Percentiles rank a stretch among this genome's conserved stretches.
phyloP scores from a whole-genome alignment of 1,284 basidiomycete species.

The Cutaneotrichosporon cavernicola region DNA sequence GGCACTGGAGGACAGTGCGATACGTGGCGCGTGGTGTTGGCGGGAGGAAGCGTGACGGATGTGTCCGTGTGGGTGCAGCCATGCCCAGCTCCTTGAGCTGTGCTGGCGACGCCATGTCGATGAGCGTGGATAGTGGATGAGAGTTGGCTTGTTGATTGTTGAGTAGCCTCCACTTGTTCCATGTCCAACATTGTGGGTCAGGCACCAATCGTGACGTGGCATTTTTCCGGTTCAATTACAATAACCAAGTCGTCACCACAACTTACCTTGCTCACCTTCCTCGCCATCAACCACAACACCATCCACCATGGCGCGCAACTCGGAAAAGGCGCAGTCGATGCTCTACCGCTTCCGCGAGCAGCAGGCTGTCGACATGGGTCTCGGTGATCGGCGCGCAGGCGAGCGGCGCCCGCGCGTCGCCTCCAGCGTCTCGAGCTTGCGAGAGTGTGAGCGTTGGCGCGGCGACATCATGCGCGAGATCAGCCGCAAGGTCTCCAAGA shows the following conservation, averaged over 20 bases:
- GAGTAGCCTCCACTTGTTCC: slow-evolving; percentile 1
- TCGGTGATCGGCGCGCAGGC: slow-evolving; percentile 64
- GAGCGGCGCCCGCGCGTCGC: slow-evolving; percentile 88
- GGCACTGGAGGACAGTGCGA: slow-evolving; percentile 35
- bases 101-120: neutral
- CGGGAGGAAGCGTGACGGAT: neutral
- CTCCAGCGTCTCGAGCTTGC: slow-evolving; percentile 79
- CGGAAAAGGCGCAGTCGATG: slow-evolving; percentile 97
- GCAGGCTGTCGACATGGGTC: slow-evolving; percentile 90
- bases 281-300: neutral
- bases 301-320: slow-evolving; percentile 74
- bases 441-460: slow-evolving; percentile 93
- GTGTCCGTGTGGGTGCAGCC: neutral
- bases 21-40: slow-evolving; percentile 30
- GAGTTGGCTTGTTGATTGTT: neutral
- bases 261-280: neutral
- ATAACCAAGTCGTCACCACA: neutral
- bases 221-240: neutral
- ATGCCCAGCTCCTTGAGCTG: slow-evolving; percentile 7
- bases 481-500: slow-evolving; percentile 93
- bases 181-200: neutral
- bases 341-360: slow-evolving; percentile 97
- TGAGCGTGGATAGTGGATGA: too few species aligned
- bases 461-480: slow-evolving; percentile 94
- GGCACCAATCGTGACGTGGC: slow-evolving; percentile 6